Base-by-base conservation (phyloP, 768 basidiomycete genomes). In the Saitozyma podzolica region DNA sequence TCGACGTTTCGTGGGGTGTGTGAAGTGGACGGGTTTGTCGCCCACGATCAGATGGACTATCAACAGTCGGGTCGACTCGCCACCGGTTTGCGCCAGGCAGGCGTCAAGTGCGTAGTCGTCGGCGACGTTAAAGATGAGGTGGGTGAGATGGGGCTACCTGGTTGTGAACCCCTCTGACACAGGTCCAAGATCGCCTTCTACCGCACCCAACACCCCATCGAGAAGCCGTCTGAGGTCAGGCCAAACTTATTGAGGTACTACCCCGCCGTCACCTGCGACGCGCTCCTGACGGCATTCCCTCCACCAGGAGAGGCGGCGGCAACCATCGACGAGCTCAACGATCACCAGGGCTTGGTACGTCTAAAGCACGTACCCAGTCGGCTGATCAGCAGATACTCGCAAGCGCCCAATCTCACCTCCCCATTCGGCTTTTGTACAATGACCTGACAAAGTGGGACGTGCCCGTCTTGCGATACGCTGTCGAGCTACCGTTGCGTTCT, bases 71-170 rank as follows among this genome's bases (percentile, higher is more conserved):
- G 89, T 3, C 81, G 79, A 0, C 82, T 91, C 56, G 86, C 87
- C 0, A 77, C 76, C 9, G 83, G 81, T 0, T 82, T 90, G 13
- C 29, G 29, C 29, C 76, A 72, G 50, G 83, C 84, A 17, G 88
- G 89, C 2, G 82, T 89, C 50, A 83, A 80, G 47, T 85, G 83
- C 69, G 80, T 90, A 61, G 80, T 86, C 54, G 79, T 87, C n/a
- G 89, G 89, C 9, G 87, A 89, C 58, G 82, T 89, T 54, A 82
- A 81, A 14, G 88, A 90, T 67, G 89, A 90, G 74, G 90, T 89
- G 88, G 49, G 69, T 53, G 6, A 29, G 29, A 29, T 29, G 29
- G 5, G 29, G 29, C 29, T 5, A 29, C 29, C 2, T 29, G 5
- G 29, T 29, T 29, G 29, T 29, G 29, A 29, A 10, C 8, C 16